A percentile compares a stretch with the other conserved stretches of the same genome.
Conservation (phyloP, 495 filamentous ascomycete species). For the Hypomontagnella monticulosa region DNA sequence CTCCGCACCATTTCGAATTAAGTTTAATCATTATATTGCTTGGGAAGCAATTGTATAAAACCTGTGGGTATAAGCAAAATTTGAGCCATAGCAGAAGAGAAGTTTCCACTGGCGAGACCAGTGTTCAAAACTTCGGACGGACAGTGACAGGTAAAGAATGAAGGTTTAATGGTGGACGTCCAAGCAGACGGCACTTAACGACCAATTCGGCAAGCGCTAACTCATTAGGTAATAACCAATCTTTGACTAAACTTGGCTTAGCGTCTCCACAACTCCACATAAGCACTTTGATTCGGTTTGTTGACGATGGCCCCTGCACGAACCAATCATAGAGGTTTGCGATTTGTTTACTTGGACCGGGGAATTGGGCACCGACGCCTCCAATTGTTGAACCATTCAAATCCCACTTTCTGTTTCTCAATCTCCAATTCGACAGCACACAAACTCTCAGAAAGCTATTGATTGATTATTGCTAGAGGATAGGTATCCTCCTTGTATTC, state of each 20-base stretch:
- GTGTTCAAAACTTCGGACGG: no score
- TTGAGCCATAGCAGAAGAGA: no score
- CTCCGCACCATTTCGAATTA: slow-evolving; percentile 55
- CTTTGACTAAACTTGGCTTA: no score
- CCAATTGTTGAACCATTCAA: slow-evolving; percentile 17
- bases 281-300: slow-evolving; percentile 19
- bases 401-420: slow-evolving; percentile 18
- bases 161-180: neutral
- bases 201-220: no score
- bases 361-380: slow-evolving; percentile 25
- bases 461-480: slow-evolving; percentile 17
- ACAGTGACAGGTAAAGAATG: neutral
- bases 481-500: slow-evolving; percentile 3
- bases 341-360: slow-evolving; percentile 40
- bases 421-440: slow-evolving; percentile 11
- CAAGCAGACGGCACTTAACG: neutral
- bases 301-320: slow-evolving; percentile 15
- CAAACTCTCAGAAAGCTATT: slow-evolving; percentile 6
- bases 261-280: slow-evolving; percentile 8
- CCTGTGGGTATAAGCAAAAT: no score
- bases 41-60: neutral
- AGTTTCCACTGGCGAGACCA: no score
- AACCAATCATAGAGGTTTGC: slow-evolving; percentile 26
- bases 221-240: no score
- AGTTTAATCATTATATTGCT: slow-evolving; percentile 11